Percentiles rank a stretch among this genome's conserved stretches.
These are phyloP conservation scores for Gyrodon lividus DNA, from an alignment of 768 basidiomycete species.

Conservation along the genomic window DNA sequence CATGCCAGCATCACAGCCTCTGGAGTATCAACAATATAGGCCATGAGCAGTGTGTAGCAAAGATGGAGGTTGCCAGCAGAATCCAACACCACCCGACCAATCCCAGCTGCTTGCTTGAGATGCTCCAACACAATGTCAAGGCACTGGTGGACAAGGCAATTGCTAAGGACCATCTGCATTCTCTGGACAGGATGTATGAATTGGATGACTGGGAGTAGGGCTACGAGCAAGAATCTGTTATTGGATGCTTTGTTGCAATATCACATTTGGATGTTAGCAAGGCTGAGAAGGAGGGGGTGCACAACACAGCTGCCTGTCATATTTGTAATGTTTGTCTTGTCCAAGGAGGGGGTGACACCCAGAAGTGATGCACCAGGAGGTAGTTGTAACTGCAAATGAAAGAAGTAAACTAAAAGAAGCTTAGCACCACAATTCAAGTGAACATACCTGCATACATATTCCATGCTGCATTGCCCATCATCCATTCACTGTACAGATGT, in stretches of 20 bases:
- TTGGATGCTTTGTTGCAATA: too few species aligned
- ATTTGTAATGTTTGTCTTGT: constrained; percentile 5
- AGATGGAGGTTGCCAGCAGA: constrained; percentile 14
- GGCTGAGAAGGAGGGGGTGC: constrained; percentile 1
- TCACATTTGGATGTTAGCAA: constrained; percentile 3
- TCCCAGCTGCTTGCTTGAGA: constrained; percentile 30
- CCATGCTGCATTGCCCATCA: constrained; percentile 19
- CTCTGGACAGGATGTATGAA: constrained; percentile 5
- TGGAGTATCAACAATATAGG: constrained; percentile 34
- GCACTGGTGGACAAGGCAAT: constrained; percentile 29
- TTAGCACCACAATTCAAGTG: not conserved
- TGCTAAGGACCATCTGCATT: constrained; percentile 16
- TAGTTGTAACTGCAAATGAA: not conserved
- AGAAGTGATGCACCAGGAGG: constrained; percentile 7
- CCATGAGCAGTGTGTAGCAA: constrained; percentile 29
- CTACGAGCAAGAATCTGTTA: constrained; percentile 11
- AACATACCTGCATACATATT: constrained; percentile 8
- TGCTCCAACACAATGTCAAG: constrained; percentile 29
- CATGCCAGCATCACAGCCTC: constrained; percentile 31
- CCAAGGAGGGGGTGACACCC: not conserved
- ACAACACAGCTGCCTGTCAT: not conserved
- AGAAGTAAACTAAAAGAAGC: too few species aligned
- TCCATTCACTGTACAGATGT: constrained; percentile 19
- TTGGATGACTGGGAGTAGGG: constrained; percentile 18
- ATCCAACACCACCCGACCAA: constrained; percentile 30